Conservation (phyloP, 192 early-diverging fungal species). For the Backusella liffmaniae region DNA sequence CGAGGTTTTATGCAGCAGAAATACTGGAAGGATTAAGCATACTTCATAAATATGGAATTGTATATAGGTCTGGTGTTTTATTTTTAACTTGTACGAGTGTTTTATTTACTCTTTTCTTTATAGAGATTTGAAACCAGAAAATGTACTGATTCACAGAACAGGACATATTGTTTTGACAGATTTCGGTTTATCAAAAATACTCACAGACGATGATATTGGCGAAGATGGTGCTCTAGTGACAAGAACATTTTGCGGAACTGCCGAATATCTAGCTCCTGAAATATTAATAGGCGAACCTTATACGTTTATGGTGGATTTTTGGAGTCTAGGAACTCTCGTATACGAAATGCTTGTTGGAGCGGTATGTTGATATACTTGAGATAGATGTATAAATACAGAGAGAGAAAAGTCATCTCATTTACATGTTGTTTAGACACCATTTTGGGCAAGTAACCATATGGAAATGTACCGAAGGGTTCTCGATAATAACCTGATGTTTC, state of each 20-base stretch:
- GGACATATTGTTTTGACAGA: conserved; percentile 77
- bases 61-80: conserved; percentile 46
- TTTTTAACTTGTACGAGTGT: not conserved
- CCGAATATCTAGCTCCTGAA: conserved; percentile 89
- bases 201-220: conserved; percentile 22
- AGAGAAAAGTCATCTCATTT: not conserved
- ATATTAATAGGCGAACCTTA: conserved; percentile 71
- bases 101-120: not conserved
- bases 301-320: conserved; percentile 77
- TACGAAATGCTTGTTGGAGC: conserved; percentile 74
- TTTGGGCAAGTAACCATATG: conserved; percentile 59
- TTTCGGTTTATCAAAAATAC: conserved; percentile 74
- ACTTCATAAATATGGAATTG: conserved; percentile 63
- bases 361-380: conserved; percentile 11
- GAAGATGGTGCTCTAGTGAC: conserved; percentile 55
- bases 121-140: conserved; percentile 73
- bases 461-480: conserved; percentile 57
- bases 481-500: conserved; percentile 51
- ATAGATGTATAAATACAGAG: not conserved
- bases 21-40: conserved; percentile 66
- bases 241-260: conserved; percentile 86
- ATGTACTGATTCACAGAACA: conserved; percentile 60
- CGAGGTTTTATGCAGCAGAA: conserved; percentile 74
- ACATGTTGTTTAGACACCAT: conserved; percentile 44
- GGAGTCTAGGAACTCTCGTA: conserved; percentile 76